Base-by-base conservation (phyloP, 176 grass and related monocot species). In the Lolium rigidum region DNA sequence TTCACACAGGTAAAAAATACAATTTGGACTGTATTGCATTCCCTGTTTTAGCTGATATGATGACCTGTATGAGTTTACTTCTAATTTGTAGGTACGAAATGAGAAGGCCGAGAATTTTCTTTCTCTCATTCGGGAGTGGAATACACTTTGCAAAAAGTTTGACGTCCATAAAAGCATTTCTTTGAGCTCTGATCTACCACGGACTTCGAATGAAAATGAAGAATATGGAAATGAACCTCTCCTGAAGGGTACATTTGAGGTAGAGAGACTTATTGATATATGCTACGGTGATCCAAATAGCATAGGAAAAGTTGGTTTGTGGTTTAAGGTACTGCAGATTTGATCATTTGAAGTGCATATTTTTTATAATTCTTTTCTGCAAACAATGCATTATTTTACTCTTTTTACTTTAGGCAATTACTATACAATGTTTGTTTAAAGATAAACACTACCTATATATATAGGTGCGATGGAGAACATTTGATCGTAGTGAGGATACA, bases 81-180 rank as follows among this genome's bases (percentile, higher is more conserved):
- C 67, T 26, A 72, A 7, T 46, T 47, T 82, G 31, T 41, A 75
- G 91, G 94, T 93, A 57, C 64, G 89, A 17, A 95, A 91, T 65
- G 94, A 93, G 56, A 93, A 95, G 77, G 86, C 89, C 31, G 86
- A 91, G 35, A 64, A 91, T 60, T 95, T 93, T 82, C 80, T 95
- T 17, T 78, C 70, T 20, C 88, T 93, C 26, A 46, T 95, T 17
- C 84, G 82, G 47, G 86, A 89, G 49, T 95, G 91, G 91, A 77
- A 87, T 22, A 74, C 84, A 76, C 46, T 93, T 6, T 87, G 89
- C 11, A 78, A 79, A 49, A 84, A 91, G 25, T 93, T 83, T 79
- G 47, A 55, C 58, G 59, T 90, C 39, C 12, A 54, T 5, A 57
- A 73, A 44, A 90, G 51, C 46, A 60, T 80, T 12, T 55, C 13